phyloP scores from a whole-genome alignment of 805 yeast genomes.

The Yamadazyma sp. region DNA sequence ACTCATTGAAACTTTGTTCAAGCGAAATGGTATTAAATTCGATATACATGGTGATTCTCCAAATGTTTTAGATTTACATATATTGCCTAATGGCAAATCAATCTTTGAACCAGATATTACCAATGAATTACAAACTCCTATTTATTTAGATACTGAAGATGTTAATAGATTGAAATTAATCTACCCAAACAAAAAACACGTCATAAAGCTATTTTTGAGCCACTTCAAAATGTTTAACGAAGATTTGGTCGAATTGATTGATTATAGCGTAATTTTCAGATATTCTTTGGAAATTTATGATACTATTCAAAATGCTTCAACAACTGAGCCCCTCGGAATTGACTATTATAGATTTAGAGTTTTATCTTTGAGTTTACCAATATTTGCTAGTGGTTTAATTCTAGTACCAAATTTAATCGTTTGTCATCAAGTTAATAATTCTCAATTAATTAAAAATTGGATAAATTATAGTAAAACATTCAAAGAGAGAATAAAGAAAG shows the following conservation, averaged over 20 bases:
- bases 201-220: constrained; percentile 6
- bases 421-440: constrained; percentile 4
- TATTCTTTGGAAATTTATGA: constrained; percentile 4
- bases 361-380: constrained; percentile 17
- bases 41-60: too few species aligned
- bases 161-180: constrained; percentile 8
- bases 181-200: constrained; percentile 4
- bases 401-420: constrained; percentile 7
- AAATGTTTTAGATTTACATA: background rate
- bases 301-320: constrained; percentile 1
- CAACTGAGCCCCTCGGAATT: constrained; percentile 3
- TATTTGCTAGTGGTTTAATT: constrained; percentile 20
- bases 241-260: constrained; percentile 12
- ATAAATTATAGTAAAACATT: constrained; percentile 17
- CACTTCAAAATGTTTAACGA: constrained; percentile 12
- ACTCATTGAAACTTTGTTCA: too few species aligned
- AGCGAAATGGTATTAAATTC: too few species aligned
- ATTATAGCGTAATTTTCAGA: constrained; percentile 6
- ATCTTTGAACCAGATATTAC: constrained; percentile 1
- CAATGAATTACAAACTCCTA: background rate
- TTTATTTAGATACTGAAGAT: constrained; percentile 4
- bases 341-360: constrained; percentile 14
- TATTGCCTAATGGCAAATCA: constrained; percentile 1
- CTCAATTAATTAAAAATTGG: constrained; percentile 16
- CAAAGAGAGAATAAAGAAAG: constrained; percentile 13